These are phyloP conservation scores for Phytophthora kernoviae DNA, from an alignment of 352 stramenopile genomes.

Conservation along the genomic window DNA sequence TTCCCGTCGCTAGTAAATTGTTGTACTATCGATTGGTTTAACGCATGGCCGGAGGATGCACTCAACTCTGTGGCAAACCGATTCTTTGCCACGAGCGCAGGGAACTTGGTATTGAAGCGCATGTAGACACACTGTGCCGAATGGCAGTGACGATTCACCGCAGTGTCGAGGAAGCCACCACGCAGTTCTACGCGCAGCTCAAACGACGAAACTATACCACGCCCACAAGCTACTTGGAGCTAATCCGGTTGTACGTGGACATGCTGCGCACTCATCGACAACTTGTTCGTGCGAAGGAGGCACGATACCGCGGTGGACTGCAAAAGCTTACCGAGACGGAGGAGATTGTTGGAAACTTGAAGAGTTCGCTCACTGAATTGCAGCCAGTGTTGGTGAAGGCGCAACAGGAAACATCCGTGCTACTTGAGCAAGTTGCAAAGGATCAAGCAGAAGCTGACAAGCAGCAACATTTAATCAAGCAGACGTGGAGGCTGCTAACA, in stretches of 20 bases:
- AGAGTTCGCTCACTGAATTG: conserved; percentile 91
- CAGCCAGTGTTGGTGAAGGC: conserved; percentile 91
- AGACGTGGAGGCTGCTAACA: conserved; percentile 91
- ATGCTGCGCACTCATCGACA: conserved; percentile 90
- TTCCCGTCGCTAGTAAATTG: conserved; percentile 95
- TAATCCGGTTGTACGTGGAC: conserved; percentile 94
- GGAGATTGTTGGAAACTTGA: conserved; percentile 92
- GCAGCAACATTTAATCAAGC: conserved; percentile 92
- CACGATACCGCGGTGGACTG: conserved; percentile 82
- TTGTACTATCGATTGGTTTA: conserved; percentile 97
- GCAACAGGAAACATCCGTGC: conserved; percentile 83
- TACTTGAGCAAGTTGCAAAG: conserved; percentile 89
- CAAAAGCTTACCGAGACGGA: conserved; percentile 94
- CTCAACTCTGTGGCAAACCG: conserved; percentile 91
- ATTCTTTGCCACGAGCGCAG: conserved; percentile 86
- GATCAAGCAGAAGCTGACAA: conserved; percentile 93
- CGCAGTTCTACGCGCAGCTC: conserved; percentile 79
- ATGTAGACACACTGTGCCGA: conserved; percentile 89
- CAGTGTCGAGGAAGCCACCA: conserved; percentile 88
- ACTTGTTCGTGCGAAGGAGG: conserved; percentile 84
- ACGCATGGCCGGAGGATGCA: conserved; percentile 94
- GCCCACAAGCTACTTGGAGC: conserved; percentile 94
- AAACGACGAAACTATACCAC: conserved; percentile 95
- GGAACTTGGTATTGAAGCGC: conserved; percentile 86
- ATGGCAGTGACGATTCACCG: conserved; percentile 95